Evolutionary conservation across 495 filamentous ascomycete genomes (phyloP), one percentile per base, ranked within the genome.

Genomic region (Penicillium antarcticum): DNA sequence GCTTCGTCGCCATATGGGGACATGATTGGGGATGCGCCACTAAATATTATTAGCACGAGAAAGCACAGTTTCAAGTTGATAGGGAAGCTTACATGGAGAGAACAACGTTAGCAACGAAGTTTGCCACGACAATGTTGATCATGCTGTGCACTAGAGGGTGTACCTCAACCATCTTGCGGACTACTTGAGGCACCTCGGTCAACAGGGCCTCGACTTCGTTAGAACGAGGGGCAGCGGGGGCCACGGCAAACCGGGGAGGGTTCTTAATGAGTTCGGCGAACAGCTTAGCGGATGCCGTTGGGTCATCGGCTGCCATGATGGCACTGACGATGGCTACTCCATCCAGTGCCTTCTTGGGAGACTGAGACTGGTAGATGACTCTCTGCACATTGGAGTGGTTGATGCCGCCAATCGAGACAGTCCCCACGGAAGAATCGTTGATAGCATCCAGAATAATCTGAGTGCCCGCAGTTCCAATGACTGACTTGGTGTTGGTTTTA

Each of bases 21-120:
- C 94, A 98, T 98, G 56, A 98, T 97, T 7, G 94, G 94, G 13
- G 85, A 91, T 29, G 89, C 88, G 17, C 94, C 92, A 53, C 77
- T 80, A 26, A 5, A 24, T 18, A 34, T 11, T 13, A 19, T 66
- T 13, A 67, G 56, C 40, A 61, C 24, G 1, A 16, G 11, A 8
- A 10, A 41, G 23, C 7, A 26, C 10, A 36, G 14, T 17, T 32
- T 12, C 8, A 33, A 16, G 19, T 3, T 11, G 21, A 5, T 38
- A 32, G 31, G 43, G 34, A 8, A 3, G 60, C 65, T 66, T 58
- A 80, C 78, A 94, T 80, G 29, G 88, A 80, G 19, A 96, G 76
- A 26, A 88, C 87, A 10, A 96, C 85, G 58, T 95, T 96, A 14
- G 94, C 92, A 10, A 90, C 88, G 59, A 98, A 87, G 62, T 96